A percentile compares a stretch with the other conserved stretches of the same genome.
Conservation (phyloP, 345 rosid species). For the Eutrema heterophyllum region DNA sequence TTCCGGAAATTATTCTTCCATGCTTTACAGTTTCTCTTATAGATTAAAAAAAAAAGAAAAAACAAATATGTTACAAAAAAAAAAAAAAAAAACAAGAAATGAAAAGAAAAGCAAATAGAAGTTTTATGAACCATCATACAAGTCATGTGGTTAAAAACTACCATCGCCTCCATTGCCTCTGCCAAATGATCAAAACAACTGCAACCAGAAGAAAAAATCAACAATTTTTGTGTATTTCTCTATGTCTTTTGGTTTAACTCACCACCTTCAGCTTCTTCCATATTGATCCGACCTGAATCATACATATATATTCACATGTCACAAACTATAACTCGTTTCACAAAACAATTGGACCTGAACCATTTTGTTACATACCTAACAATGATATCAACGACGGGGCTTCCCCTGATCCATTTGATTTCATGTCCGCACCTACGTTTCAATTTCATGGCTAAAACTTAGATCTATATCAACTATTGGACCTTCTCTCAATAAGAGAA, state of each 20-base stretch:
- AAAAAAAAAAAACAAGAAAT: neutral
- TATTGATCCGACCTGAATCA: constrained; percentile 61
- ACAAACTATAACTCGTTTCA: neutral
- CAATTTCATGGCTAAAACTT: constrained; percentile 9
- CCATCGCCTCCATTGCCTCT: constrained; percentile 2
- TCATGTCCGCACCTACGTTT: constrained; percentile 53
- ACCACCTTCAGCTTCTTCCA: constrained; percentile 60
- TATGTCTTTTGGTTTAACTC: constrained; percentile 44
- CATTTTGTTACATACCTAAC: constrained; percentile 53
- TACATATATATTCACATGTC: neutral
- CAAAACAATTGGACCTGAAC: neutral
- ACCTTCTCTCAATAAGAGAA: neutral
- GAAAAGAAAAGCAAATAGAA: constrained; percentile 2
- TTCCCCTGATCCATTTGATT: constrained; percentile 56
- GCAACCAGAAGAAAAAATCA: neutral
- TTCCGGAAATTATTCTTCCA: constrained; percentile 5
- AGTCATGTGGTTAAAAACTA: constrained; percentile 18
- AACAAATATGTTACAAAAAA: constrained; percentile 22
- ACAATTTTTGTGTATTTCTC: constrained; percentile 1
- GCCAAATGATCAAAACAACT: constrained; percentile 21
- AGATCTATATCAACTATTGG: neutral
- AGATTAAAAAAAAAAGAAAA: neutral
- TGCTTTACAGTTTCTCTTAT: constrained; percentile 26
- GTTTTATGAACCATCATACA: constrained; percentile 14
- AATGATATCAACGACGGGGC: constrained; percentile 78